Percentiles rank a stretch among this genome's conserved stretches.
Conservation (phyloP, 1,284 basidiomycete species). For the Fistulinella cinereoalba region DNA sequence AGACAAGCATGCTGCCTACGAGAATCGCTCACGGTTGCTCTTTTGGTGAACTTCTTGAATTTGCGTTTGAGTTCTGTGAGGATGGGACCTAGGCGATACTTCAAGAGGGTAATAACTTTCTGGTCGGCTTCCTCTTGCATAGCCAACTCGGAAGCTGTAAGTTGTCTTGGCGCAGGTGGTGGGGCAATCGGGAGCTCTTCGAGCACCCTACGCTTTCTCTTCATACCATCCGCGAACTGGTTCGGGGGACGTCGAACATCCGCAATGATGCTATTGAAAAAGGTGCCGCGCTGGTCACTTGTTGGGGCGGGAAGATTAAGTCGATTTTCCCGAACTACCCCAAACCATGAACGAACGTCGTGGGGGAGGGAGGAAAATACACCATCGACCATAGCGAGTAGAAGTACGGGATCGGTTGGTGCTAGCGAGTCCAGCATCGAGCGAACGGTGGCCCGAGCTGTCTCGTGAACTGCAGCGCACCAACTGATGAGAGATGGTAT, state of each 20-base stretch:
- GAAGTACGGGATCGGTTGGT: slow-evolving; percentile 88
- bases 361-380: slow-evolving; percentile 66
- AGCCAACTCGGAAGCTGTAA: slow-evolving; percentile 80
- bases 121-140: slow-evolving; percentile 83
- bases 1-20: not conserved
- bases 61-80: slow-evolving; percentile 89
- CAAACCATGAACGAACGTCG: slow-evolving; percentile 94
- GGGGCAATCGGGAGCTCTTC: slow-evolving; percentile 89
- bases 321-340: slow-evolving; percentile 72
- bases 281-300: slow-evolving; percentile 60
- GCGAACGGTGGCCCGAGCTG: slow-evolving; percentile 80
- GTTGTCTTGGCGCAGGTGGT: slow-evolving; percentile 82
- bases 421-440: slow-evolving; percentile 89
- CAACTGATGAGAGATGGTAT: slow-evolving; percentile 89
- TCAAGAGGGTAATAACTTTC: slow-evolving; percentile 77
- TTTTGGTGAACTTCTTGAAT: slow-evolving; percentile 88
- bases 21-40: slow-evolving; percentile 62
- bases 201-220: slow-evolving; percentile 79
- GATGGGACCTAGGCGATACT: slow-evolving; percentile 84
- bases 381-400: slow-evolving; percentile 88
- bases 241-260: slow-evolving; percentile 77
- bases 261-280: slow-evolving; percentile 74
- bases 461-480: slow-evolving; percentile 84
- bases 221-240: slow-evolving; percentile 88
- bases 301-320: slow-evolving; percentile 59